Evolutionary conservation across 1,139 yeast species (phyloP), one percentile per base, ranked within the genome.

Genomic region (Blastobotrys buckinghamii): DNA sequence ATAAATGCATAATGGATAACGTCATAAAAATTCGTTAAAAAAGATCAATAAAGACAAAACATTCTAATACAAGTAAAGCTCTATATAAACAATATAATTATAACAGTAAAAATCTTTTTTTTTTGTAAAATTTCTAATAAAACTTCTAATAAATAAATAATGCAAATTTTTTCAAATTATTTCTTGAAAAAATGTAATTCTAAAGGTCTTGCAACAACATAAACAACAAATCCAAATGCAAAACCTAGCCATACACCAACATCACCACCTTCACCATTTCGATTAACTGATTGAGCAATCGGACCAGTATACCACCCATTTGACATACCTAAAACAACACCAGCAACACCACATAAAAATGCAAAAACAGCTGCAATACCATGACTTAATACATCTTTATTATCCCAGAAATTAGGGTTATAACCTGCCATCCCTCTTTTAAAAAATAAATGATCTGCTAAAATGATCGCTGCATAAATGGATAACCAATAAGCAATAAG

Each of bases 401-500:
- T 78, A 54, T 77, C 68, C 74, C 81, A 84, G 57, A 76, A 78
- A 42, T 72, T 76, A 57, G 81, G 76, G 63, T 83, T 78, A 70
- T 88, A 88, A 52, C 76, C 78, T 42, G 68, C 58, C 59, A 78
- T 75, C 56, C 71, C 75, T 27, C 26, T 36, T 65, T 22, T 22
- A 77, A 78, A 84, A 62, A 87, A 74, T 63, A 85, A 81, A 69
- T 89, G 96, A 68, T 88, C 96, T 36, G 87, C 76, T 24, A 84
- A 66, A 42, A 78, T 69, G 65, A 88, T 78, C 44, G 86, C 79
- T 62, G 79, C 80, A 71, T 89, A 89, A 62, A 88, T 84, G 52
- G 96, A 88, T 65, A 89, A 75, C 79, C 92, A 89, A 76, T 89
- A 89, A 55, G 87, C 92, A 65, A 89, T 86, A 66, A 88, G 72